Base-by-base conservation (phyloP, 164 flowering plant genomes). In the Protea cynaroides region DNA sequence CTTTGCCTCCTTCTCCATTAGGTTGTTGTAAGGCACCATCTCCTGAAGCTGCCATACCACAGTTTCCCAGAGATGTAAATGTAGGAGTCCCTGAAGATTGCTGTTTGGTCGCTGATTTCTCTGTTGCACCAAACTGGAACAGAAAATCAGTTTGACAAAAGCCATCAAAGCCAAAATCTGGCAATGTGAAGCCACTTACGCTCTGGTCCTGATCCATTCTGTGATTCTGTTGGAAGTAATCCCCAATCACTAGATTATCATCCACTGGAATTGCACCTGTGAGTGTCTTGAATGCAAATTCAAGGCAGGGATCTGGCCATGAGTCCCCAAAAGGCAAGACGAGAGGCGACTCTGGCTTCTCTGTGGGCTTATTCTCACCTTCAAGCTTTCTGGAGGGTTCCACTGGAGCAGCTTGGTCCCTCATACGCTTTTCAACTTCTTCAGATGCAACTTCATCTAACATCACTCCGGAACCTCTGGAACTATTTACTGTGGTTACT, bases 281-380 rank as follows among this genome's bases (percentile, higher is more conserved):
- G n/a, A 81, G 82, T 24, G 80, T 81, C 47, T 81, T 81, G 70
- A 77, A 73, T 19, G 85, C 85, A 66, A 81, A 81, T 52, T 77
- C 79, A 24, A 81, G 69, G 65, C 82, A 77, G 25, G 85, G 85
- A 38, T 81, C 82, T 9, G 73, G 67, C 80, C 77, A 77, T 14
- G 71, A 56, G 49, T 75, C 78, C 2, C 67, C 70, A n/a, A 71
- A 73, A 29, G 82, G 73, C 62, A 64, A 55, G 40, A 12, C 10
- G 11, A 70, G 8, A 9, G 73, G 47, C n/a, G 46, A 40, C 1
- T 69, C 67, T 29, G 71, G 68, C 54, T 65, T 67, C 47, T 70
- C 67, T 24, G 56, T 58, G 25, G 54, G 40, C 43, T 67, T 49
- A 11, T 59, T 67, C 25, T 15, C 70, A 18, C 21, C 21, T 67